These are phyloP conservation scores for Penicillium sp. DNA, from an alignment of 2,329 filamentous ascomycete species.

Conservation along the genomic window DNA sequence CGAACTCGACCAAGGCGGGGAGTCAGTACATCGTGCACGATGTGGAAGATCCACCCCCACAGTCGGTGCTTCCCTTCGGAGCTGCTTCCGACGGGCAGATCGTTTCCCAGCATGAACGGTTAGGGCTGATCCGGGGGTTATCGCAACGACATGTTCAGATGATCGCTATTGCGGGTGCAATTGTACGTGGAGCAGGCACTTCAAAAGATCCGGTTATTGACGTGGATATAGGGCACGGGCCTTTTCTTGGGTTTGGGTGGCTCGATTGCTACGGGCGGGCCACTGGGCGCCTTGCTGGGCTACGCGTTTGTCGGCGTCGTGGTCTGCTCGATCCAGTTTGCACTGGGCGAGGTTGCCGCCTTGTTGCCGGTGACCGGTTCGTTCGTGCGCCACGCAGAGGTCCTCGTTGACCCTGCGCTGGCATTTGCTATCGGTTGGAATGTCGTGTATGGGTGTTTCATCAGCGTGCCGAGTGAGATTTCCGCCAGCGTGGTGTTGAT, in stretches of 20 bases:
- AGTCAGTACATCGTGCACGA: slow-evolving; percentile 16
- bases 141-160: slow-evolving; percentile 47
- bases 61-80: slow-evolving; percentile 2
- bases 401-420: slow-evolving; percentile 52
- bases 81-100: slow-evolving; percentile 17
- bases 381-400: slow-evolving; percentile 51
- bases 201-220: neutral
- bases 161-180: slow-evolving; percentile 48
- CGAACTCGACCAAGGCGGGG: slow-evolving; percentile 11
- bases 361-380: slow-evolving; percentile 53
- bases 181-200: slow-evolving; percentile 28
- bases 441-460: slow-evolving; percentile 52
- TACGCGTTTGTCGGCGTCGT: slow-evolving; percentile 51
- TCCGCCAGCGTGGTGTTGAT: slow-evolving; percentile 63
- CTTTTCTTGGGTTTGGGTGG: slow-evolving; percentile 54
- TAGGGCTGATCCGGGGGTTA: slow-evolving; percentile 46
- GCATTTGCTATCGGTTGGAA: slow-evolving; percentile 51
- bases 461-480: slow-evolving; percentile 60
- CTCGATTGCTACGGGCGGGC: slow-evolving; percentile 51
- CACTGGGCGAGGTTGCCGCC: slow-evolving; percentile 52
- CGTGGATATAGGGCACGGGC: slow-evolving; percentile 40
- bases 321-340: slow-evolving; percentile 52
- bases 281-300: slow-evolving; percentile 52
- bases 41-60: slow-evolving; percentile 15
- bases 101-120: slow-evolving; percentile 45